phyloP scores from a whole-genome alignment of 1,139 yeast genomes.

The Candida sojae region DNA sequence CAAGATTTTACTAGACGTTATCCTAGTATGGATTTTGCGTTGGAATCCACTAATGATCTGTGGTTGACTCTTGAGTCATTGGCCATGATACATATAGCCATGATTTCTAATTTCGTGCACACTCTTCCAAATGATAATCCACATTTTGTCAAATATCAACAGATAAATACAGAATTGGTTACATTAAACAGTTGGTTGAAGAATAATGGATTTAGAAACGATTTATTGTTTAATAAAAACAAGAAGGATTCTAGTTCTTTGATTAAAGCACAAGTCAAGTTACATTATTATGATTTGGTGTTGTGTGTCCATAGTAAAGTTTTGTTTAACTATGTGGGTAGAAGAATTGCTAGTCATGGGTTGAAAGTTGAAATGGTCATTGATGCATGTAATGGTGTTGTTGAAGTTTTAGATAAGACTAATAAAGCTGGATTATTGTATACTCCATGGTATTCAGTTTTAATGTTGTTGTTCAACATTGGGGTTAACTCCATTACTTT shows the following conservation, averaged over 20 bases:
- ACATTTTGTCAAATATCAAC: constrained; percentile 32
- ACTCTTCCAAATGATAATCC: constrained; percentile 28
- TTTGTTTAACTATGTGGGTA: constrained; percentile 36
- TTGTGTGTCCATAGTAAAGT: constrained; percentile 39
- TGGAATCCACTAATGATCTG: constrained; percentile 41
- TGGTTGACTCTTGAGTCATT: constrained; percentile 58
- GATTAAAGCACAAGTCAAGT: constrained; percentile 39
- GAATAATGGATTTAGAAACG: constrained; percentile 37
- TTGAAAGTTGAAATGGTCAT: constrained; percentile 35
- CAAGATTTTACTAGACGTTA: constrained; percentile 32
- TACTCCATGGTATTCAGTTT: constrained; percentile 58
- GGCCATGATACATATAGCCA: constrained; percentile 47
- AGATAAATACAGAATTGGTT: constrained; percentile 34
- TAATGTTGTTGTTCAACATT: constrained; percentile 48
- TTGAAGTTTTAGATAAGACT: constrained; percentile 35
- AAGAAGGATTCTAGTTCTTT: constrained; percentile 18
- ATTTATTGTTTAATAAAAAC: constrained; percentile 26
- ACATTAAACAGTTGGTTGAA: constrained; percentile 36
- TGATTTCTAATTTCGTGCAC: constrained; percentile 38
- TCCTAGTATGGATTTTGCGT: constrained; percentile 35
- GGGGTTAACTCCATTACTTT: constrained; percentile 49
- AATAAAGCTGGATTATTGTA: constrained; percentile 36
- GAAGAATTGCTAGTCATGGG: constrained; percentile 32
- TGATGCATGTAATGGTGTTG: constrained; percentile 35
- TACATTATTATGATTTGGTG: constrained; percentile 43